Conservation (phyloP, 768 basidiomycete genomes). For the Kwoniella dendrophila region DNA sequence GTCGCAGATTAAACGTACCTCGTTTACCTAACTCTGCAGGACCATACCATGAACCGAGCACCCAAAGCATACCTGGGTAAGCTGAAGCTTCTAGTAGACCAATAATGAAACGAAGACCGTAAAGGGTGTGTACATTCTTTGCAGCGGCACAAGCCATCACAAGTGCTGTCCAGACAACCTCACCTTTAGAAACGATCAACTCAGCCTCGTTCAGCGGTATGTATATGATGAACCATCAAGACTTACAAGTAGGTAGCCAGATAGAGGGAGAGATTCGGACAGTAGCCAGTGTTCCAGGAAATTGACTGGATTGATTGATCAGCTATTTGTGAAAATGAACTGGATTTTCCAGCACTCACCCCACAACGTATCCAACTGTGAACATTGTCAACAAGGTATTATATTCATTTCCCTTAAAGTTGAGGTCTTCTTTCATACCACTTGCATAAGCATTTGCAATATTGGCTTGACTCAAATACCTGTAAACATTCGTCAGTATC, state of each 20-base stretch:
- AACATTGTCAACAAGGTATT: constrained; percentile 20
- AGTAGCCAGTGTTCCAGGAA: constrained; percentile 16
- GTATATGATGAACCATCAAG: neutral
- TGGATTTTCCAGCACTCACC: constrained; percentile 1
- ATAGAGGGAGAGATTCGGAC: constrained; percentile 14
- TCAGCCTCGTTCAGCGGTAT: too few relatives aligned
- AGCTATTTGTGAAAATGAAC: neutral
- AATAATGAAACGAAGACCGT: constrained; percentile 26
- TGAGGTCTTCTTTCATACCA: constrained; percentile 40
- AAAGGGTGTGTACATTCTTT: constrained; percentile 25
- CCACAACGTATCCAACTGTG: constrained; percentile 16
- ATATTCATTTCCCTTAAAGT: constrained; percentile 37
- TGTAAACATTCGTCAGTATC: neutral
- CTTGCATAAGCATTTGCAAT: constrained; percentile 30
- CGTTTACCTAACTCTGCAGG: constrained; percentile 25
- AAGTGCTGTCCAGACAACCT: constrained; percentile 21
- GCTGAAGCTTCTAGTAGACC: constrained; percentile 21
- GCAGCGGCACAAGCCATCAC: constrained; percentile 27
- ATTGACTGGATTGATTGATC: neutral
- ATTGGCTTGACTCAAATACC: constrained; percentile 13
- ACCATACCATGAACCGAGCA: constrained; percentile 27
- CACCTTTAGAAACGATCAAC: neutral
- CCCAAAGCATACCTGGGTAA: constrained; percentile 13
- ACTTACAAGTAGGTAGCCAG: constrained; percentile 15
- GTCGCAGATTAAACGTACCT: too few relatives aligned